Percentiles rank a stretch among this genome's conserved stretches.
phyloP scores from a whole-genome alignment of 1,284 basidiomycete genomes.

The Malassezia yamatoensis region DNA sequence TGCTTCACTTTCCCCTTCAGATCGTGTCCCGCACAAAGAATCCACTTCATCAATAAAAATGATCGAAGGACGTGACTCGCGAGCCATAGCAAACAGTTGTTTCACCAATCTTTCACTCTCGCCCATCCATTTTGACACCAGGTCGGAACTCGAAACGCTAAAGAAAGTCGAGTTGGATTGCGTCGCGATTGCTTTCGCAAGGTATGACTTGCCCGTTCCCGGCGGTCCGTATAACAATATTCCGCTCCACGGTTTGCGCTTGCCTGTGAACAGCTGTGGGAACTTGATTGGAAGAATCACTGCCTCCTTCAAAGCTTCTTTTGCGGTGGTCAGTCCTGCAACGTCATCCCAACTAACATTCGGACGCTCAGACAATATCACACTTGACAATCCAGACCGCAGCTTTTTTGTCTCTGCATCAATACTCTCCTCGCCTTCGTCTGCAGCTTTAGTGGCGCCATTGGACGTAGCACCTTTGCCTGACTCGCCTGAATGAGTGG shows the following conservation, averaged over 20 bases:
- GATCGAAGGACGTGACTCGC: conserved; percentile 91
- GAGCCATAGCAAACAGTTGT: conserved; percentile 89
- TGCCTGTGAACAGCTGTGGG: conserved; percentile 93
- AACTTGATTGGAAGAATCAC: conserved; percentile 98
- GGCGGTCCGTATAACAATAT: conserved; percentile 80
- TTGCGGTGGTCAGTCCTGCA: conserved; percentile 84
- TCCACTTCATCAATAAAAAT: conserved; percentile 99
- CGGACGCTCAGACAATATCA: conserved; percentile 85
- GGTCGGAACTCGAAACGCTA: conserved; percentile 83
- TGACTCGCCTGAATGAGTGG: conserved; percentile 49
- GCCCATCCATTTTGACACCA: conserved; percentile 99
- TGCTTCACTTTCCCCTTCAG: conserved; percentile 91
- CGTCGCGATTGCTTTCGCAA: conserved; percentile 95
- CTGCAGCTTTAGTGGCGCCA: conserved; percentile 54
- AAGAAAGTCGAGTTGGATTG: conserved; percentile 97
- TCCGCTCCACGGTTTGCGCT: conserved; percentile 90
- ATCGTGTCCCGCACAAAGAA: conserved; percentile 84
- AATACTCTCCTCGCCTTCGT: conserved; percentile 61
- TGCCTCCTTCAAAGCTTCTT: conserved; percentile 92
- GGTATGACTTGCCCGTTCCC: conserved; percentile 56
- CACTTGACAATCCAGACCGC: conserved; percentile 71
- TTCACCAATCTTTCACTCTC: conserved; percentile 89
- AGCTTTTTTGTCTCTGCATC: conserved; percentile 94
- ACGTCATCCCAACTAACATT: conserved; percentile 98
- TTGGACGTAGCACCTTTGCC: conserved; percentile 52